Evolutionary conservation across 345 rosid genomes (phyloP), one percentile per base, ranked within the genome.

Genomic region (Garcia nutans): DNA sequence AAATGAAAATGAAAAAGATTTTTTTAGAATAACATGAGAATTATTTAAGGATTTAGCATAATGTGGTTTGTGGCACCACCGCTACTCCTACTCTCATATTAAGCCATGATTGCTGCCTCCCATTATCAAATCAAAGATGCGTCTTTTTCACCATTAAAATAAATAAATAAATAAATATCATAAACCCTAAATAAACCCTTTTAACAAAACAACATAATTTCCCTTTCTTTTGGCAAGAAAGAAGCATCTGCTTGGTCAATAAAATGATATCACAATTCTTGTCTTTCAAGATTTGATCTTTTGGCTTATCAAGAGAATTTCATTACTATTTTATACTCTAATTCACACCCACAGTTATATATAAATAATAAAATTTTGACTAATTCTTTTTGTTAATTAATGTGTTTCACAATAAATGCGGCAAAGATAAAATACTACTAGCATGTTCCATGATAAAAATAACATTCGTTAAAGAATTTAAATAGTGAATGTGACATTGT

Each of bases 61-160:
- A 28, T 75, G 82, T 76, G 79, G 65, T 16, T 72, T 17, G 74
- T 19, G 76, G 52, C 79, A 66, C 77, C 72, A 68, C 68, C 9
- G 47, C 68, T 5, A 47, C 58, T 57, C 6, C 60, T 6, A n/a
- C n/a, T 69, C 56, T 41, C 59, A 70, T 23, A 73, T 68, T 69
- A 76, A 56, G 74, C 72, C 72, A 85, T 85, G 60, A 81, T 83
- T 79, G 86, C 77, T 85, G 88, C 80, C 83, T 75, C 86, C 86
- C 86, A 79, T 79, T 59, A 52, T 65, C 61, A 11, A 44, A 28
- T 78, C 75, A 78, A 22, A 22, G 41, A 64, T 5, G 3, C 20
- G 22, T 74, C 68, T 47, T 11, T 70, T 70, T 65, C 44, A 11
- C 19, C 4, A 45, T 20, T n/a, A 63, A 28, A 28, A 1, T 1